Conservation (phyloP, 2,329 filamentous ascomycete species). For the Nemania serpens region DNA sequence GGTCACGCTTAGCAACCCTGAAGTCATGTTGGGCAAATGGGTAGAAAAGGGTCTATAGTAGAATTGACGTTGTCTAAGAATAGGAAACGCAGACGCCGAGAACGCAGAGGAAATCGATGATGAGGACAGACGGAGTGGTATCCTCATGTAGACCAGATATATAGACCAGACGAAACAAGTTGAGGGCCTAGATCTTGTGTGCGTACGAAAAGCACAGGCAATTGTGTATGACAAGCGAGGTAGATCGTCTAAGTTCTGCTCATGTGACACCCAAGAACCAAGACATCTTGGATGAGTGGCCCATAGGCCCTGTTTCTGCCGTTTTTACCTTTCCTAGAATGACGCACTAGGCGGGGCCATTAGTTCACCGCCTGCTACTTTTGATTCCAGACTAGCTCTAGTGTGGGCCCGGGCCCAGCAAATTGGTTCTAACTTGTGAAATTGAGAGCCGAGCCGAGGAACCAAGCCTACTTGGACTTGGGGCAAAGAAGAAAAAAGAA, state of each 20-base stretch:
- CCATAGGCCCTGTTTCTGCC: slow-evolving; percentile 22
- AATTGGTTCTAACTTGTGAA: slow-evolving; percentile 8
- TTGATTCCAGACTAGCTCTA: background rate
- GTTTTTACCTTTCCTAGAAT: slow-evolving; percentile 17
- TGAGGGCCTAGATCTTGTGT: no score
- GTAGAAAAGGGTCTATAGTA: slow-evolving; percentile 23
- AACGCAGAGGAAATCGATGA: slow-evolving; percentile 11
- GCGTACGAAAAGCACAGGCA: no score
- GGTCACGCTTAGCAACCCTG: slow-evolving; percentile 50
- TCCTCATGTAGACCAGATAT: slow-evolving; percentile 21
- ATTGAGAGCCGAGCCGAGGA: background rate
- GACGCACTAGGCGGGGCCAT: slow-evolving; percentile 18
- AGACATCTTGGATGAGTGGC: background rate
- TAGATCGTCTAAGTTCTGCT: slow-evolving; percentile 2
- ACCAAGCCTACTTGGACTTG: background rate
- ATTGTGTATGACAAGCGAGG: background rate
- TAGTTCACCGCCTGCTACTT: slow-evolving; percentile 22
- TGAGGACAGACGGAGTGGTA: slow-evolving; percentile 5
- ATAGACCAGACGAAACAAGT: background rate
- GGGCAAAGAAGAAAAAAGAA: no score
- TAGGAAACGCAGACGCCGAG: slow-evolving; percentile 5
- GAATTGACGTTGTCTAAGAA: background rate
- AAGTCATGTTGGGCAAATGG: slow-evolving; percentile 36
- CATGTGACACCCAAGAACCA: slow-evolving; percentile 24
- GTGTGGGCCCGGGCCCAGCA: slow-evolving; percentile 3